Evolutionary conservation across 768 basidiomycete species (phyloP), one percentile per base, ranked within the genome.

Genomic region (Trametes punicea): DNA sequence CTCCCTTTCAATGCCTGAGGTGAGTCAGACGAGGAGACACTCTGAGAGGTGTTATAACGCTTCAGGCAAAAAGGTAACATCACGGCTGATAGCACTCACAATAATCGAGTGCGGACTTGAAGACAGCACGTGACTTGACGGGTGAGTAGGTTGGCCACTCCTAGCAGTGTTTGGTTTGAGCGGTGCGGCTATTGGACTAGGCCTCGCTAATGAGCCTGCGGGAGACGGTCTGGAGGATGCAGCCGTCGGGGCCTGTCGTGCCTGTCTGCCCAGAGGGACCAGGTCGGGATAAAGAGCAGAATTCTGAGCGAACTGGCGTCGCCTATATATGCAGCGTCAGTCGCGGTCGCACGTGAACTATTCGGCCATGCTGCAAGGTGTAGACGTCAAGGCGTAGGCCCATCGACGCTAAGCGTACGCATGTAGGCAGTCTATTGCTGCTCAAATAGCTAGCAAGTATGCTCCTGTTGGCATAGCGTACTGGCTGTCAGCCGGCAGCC

Each of bases 201-300:
- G 27, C n/a, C 46, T 31, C 8, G 31, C 7, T 9, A 31, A 21
- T 3, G 16, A 8, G 15, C 31, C 20, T 3, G 42, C 44, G 2
- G 52, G 44, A 20, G 26, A 36, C 6, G 44, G 44, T 16, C 36
- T 27, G 2, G 26, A 36, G 10, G 52, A 31, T 10, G 31, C 20
- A 23, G 51, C 30, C 21, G 39, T 23, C 1, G 47, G 34, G 9
- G 21, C 25, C 47, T 34, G 57, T 15, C 44, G 29, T 3, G 41
- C 29, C 20, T 49, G 20, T 9, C 50, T 33, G 16, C 51, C 53
- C 26, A 57, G 51, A 27, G 58, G 62, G 20, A 55, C 40, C 11
- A 60, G 48, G 42, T 55, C 55, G 2, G 62, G 59, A 42, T 63
- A 63, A 6, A 63, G 49, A 8, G 41, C 44, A 18, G 56, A 2